Percentiles rank a stretch among this genome's conserved stretches.
phyloP scores from a whole-genome alignment of 345 rosid species.

The Firmiana major region DNA sequence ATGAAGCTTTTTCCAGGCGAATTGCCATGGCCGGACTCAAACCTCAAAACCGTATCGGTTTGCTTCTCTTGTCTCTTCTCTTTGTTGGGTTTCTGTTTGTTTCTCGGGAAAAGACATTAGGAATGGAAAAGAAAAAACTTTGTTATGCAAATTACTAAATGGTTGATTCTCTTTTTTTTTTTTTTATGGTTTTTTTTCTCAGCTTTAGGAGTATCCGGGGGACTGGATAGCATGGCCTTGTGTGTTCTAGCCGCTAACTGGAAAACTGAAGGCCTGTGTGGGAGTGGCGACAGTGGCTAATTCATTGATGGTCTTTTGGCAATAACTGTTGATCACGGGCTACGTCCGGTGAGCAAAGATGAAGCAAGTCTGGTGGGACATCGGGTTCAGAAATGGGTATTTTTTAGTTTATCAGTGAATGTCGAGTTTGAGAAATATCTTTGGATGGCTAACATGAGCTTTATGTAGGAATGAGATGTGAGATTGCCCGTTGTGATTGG shows the following conservation, averaged over 20 bases:
- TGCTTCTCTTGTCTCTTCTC: constrained; percentile 11
- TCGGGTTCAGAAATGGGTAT: constrained; percentile 81
- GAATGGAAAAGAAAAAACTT: not conserved
- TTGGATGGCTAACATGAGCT: constrained; percentile 29
- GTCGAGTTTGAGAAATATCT: constrained; percentile 2
- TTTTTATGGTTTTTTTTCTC: constrained; percentile 1
- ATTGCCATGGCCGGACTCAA: constrained; percentile 89
- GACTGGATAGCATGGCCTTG: constrained; percentile 94
- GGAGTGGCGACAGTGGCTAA: constrained; percentile 30
- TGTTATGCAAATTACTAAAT: not conserved
- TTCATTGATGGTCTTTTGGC: constrained; percentile 79
- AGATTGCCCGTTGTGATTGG: constrained; percentile 80
- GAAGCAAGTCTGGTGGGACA: constrained; percentile 60
- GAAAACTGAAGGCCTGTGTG: constrained; percentile 48
- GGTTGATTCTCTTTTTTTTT: not conserved
- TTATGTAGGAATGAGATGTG: constrained; percentile 82
- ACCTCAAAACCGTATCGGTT: constrained; percentile 79
- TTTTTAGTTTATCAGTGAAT: not conserved
- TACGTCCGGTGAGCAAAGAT: constrained; percentile 68
- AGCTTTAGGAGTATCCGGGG: constrained; percentile 96
- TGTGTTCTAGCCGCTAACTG: constrained; percentile 77
- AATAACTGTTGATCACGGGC: constrained; percentile 81
- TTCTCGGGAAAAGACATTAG: not conserved
- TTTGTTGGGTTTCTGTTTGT: constrained; percentile 8
- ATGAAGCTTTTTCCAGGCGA: constrained; percentile 53